Percentiles rank a stretch among this genome's conserved stretches.
phyloP scores from a whole-genome alignment of 345 rosid species.

The Euphorbia peplus region DNA sequence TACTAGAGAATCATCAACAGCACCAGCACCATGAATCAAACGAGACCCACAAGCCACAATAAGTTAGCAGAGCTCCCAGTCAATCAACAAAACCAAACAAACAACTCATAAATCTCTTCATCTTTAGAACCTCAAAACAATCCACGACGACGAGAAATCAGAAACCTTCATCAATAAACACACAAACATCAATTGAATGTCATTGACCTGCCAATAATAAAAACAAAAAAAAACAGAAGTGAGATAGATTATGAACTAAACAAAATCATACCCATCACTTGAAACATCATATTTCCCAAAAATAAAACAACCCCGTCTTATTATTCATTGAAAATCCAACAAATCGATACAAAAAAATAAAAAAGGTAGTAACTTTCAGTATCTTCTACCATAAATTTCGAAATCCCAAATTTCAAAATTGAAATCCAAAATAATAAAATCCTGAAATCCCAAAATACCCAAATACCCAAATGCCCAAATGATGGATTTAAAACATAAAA shows the following conservation, averaged over 20 bases:
- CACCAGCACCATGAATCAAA: constrained; percentile 13
- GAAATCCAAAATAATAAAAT: background rate
- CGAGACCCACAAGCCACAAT: background rate
- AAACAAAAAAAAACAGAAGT: no score
- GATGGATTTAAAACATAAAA: background rate
- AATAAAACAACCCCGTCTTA: background rate
- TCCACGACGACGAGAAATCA: constrained; percentile 24
- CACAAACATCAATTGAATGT: constrained; percentile 17
- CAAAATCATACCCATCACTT: background rate
- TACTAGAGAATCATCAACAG: constrained; percentile 16
- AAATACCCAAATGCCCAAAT: background rate
- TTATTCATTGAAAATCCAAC: background rate
- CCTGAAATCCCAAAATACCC: background rate
- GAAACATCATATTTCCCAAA: background rate
- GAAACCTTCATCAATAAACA: constrained; percentile 23
- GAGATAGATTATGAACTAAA: background rate
- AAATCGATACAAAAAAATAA: background rate
- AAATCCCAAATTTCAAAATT: background rate
- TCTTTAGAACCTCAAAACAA: constrained; percentile 26
- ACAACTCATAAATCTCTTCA: constrained; percentile 56
- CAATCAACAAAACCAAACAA: constrained; percentile 64
- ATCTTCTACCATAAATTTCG: background rate
- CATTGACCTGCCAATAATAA: constrained; percentile 26
- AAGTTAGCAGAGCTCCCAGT: constrained; percentile 22
- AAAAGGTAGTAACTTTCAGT: background rate